Evolutionary conservation across 441 rosid species (phyloP).

Genomic region (Pelargonium myrrhifolium): DNA sequence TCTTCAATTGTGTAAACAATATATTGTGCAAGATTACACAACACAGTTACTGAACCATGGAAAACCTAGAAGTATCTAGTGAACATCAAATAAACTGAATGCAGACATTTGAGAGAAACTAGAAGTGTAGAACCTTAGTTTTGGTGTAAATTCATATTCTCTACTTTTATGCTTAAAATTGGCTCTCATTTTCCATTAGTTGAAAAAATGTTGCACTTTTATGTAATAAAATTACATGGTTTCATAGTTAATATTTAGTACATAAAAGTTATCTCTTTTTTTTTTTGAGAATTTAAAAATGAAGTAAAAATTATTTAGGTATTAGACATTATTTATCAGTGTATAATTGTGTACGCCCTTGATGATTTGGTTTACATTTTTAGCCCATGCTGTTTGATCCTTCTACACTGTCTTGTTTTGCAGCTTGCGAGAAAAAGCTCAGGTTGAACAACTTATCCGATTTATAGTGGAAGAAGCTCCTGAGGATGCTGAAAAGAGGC

Average conservation of each 20-base stretch:
- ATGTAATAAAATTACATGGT: background rate
- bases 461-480: slow-evolving; percentile 60
- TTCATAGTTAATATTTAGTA: slow-evolving; percentile 1
- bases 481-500: slow-evolving; percentile 50
- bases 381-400: slow-evolving; percentile 1
- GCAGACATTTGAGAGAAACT: background rate
- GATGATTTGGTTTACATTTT: slow-evolving; percentile 2
- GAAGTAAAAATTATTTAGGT: background rate
- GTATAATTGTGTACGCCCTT: background rate
- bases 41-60: background rate
- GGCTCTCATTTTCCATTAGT: slow-evolving; percentile 1
- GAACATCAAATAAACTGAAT: background rate
- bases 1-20: background rate
- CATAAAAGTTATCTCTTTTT: background rate
- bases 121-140: background rate
- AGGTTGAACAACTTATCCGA: slow-evolving; percentile 56
- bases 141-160: background rate
- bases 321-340: background rate
- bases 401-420: slow-evolving; percentile 16
- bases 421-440: slow-evolving; percentile 61
- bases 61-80: background rate
- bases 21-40: background rate
- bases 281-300: background rate
- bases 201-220: background rate
- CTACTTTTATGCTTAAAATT: background rate